Percentiles rank a stretch among this genome's conserved stretches.
Conservation (phyloP, 768 basidiomycete genomes). For the Leccinellum luteum region DNA sequence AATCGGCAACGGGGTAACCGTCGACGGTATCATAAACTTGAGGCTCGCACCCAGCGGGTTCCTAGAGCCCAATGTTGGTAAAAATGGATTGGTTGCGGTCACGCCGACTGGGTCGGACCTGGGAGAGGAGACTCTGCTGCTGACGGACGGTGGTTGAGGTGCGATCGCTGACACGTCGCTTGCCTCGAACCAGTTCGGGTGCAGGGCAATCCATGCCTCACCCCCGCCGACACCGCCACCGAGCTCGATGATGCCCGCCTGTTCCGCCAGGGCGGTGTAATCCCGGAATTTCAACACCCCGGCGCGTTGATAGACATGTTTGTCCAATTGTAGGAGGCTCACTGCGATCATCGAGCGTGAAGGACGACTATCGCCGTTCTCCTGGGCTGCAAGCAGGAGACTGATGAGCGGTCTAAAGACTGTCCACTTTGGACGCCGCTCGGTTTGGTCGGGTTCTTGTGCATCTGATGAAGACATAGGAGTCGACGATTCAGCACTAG, state of each 20-base stretch:
- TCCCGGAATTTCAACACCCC: conserved; percentile 29
- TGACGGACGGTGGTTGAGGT: neutral
- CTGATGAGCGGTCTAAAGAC: conserved; percentile 32
- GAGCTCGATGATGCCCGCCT: conserved; percentile 27
- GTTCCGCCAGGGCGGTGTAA: conserved; percentile 28
- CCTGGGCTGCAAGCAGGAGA: conserved; percentile 20
- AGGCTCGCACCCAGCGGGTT: neutral
- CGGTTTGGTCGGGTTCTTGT: conserved; percentile 5
- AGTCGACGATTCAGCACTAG: conserved; percentile 3
- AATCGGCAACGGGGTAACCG: neutral
- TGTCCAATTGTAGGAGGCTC: conserved; percentile 31
- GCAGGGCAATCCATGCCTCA: conserved; percentile 29
- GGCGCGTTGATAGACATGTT: conserved; percentile 21
- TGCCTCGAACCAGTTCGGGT: conserved; percentile 21
- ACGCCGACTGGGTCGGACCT: conserved; percentile 9
- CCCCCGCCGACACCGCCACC: conserved; percentile 6
- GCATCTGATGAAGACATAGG: conserved; percentile 1
- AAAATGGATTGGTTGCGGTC: neutral
- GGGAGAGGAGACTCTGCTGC: conserved; percentile 11
- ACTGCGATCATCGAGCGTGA: conserved; percentile 39
- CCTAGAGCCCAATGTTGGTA: conserved; percentile 1
- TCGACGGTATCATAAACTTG: neutral
- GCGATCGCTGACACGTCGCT: neutral
- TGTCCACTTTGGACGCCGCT: conserved; percentile 13
- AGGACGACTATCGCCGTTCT: conserved; percentile 33